phyloP scores from a whole-genome alignment of 106 monocot species.

The Dendrobium officinale region DNA sequence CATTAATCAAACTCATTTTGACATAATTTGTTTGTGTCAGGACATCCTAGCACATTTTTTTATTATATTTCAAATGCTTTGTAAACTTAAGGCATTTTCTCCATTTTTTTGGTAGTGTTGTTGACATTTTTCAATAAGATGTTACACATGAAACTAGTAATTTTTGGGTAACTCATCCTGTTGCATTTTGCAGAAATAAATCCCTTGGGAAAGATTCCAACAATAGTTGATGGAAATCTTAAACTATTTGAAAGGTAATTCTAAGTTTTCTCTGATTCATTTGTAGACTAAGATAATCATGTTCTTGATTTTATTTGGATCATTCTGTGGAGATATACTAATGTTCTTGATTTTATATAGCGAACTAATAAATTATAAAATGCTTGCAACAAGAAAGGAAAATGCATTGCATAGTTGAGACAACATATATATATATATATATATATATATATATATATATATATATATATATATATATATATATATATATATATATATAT shows the following conservation, averaged over 20 bases:
- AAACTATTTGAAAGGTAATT: constrained; percentile 84
- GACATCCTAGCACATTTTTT: no score
- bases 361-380: background rate
- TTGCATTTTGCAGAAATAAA: constrained; percentile 66
- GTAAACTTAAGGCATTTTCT: background rate
- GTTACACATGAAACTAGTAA: background rate
- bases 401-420: background rate
- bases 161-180: background rate
- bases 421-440: background rate
- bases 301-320: background rate
- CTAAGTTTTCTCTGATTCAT: background rate
- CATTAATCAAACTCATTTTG: no score
- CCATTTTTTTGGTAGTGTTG: background rate
- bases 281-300: background rate
- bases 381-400: background rate
- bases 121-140: background rate
- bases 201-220: constrained; percentile 82
- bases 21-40: no score
- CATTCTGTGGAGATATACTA: background rate
- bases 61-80: background rate
- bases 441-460: no score
- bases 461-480: background rate
- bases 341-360: background rate
- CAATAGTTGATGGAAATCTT: constrained; percentile 78
- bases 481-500: background rate